Conservation (phyloP, 2,329 filamentous ascomycete genomes). For the Colletotrichum graminicola region DNA sequence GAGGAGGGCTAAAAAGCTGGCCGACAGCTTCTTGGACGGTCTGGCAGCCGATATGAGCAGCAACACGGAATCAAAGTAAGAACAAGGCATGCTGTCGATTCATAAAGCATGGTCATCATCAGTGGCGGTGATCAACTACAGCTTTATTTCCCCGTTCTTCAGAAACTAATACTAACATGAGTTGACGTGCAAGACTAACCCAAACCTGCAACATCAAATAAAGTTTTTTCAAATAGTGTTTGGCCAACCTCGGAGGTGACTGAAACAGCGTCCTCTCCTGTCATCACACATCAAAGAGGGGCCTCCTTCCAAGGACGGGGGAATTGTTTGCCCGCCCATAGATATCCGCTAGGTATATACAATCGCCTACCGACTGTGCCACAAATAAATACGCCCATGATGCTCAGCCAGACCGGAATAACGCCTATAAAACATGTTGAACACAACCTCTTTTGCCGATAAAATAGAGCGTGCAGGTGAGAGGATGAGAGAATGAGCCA, state of each 20-base stretch:
- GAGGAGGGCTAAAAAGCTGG: conserved; percentile 73
- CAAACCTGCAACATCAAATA: conserved; percentile 22
- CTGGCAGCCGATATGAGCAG: conserved; percentile 50
- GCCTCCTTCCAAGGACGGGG: neutral
- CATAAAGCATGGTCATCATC: neutral
- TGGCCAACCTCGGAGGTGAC: neutral
- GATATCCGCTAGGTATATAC: conserved; percentile 26
- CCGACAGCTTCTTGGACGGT: conserved; percentile 78
- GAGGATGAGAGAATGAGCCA: neutral
- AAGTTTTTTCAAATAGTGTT: conserved; percentile 3
- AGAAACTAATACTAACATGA: conserved; percentile 16
- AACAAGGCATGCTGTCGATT: neutral
- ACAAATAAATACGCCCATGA: conserved; percentile 11
- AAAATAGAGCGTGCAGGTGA: conserved; percentile 4
- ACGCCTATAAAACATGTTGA: conserved; percentile 20
- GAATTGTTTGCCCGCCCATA: conserved; percentile 14
- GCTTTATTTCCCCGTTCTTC: neutral
- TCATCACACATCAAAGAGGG: neutral
- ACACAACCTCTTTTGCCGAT: neutral
- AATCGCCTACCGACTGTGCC: conserved; percentile 28
- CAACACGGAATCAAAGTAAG: neutral
- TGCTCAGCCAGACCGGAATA: conserved; percentile 21
- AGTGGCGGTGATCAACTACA: neutral
- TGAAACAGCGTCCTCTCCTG: neutral
- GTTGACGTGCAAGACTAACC: conserved; percentile 13